phyloP scores from a whole-genome alignment of 441 rosid species.

The Jatropha multifida region DNA sequence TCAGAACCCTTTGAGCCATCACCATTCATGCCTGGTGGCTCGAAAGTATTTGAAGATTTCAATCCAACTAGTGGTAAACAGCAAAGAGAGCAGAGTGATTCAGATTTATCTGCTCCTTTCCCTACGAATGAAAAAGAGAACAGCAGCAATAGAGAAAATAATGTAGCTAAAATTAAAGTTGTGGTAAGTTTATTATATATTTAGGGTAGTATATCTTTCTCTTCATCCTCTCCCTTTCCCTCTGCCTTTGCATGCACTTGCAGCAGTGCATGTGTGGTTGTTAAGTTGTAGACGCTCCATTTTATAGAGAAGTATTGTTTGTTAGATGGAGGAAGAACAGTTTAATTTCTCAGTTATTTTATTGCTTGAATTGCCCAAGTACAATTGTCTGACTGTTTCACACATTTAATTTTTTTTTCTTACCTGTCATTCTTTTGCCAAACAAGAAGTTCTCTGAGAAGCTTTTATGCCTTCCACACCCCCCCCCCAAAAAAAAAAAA shows the following conservation, averaged over 20 bases:
- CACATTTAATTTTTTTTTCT: not conserved
- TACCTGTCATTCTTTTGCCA: not conserved
- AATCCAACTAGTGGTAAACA: constrained; percentile 43
- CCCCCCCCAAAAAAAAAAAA: too few species aligned
- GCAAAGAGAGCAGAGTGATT: constrained; percentile 54
- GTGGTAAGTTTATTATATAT: constrained; percentile 66
- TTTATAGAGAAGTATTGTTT: not conserved
- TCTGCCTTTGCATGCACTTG: not conserved
- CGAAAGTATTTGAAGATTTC: constrained; percentile 70
- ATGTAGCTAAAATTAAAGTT: constrained; percentile 93
- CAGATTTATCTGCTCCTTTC: constrained; percentile 48
- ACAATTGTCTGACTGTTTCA: too few species aligned
- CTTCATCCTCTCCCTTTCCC: not conserved
- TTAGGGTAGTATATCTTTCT: too few species aligned
- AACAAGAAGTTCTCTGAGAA: constrained; percentile 4
- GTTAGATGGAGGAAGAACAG: constrained; percentile 7
- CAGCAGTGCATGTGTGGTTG: not conserved
- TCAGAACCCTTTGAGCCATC: constrained; percentile 95
- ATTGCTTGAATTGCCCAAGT: too few species aligned
- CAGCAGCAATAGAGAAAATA: constrained; percentile 59
- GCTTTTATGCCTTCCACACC: constrained; percentile 8
- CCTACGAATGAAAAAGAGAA: constrained; percentile 67
- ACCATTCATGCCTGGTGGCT: constrained; percentile 71
- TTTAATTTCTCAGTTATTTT: not conserved
- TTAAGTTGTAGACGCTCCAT: not conserved